phyloP scores from a whole-genome alignment of 345 rosid genomes.

The Kandelia obovata region DNA sequence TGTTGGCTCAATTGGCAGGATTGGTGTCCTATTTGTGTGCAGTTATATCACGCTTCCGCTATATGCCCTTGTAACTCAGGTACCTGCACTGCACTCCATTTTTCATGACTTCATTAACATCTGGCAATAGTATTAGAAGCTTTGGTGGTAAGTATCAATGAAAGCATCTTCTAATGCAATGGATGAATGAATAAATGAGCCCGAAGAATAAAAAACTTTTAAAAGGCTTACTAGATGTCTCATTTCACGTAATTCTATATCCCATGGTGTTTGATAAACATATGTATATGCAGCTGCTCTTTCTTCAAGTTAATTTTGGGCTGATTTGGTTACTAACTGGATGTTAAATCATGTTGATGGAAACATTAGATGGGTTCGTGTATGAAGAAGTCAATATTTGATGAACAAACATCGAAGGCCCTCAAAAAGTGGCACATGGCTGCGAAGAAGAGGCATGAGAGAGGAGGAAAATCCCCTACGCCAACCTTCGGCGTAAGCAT shows the following conservation, averaged over 20 bases:
- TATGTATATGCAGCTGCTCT: neutral
- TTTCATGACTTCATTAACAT: no score
- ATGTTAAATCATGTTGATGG: neutral
- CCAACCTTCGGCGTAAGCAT: slow-evolving; percentile 46
- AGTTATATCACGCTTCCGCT: slow-evolving; percentile 94
- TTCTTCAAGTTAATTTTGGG: neutral
- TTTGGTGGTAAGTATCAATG: no score
- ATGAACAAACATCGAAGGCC: slow-evolving; percentile 89
- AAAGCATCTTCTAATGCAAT: no score
- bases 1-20: slow-evolving; percentile 36
- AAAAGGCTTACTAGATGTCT: no score
- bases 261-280: no score
- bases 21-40: slow-evolving; percentile 56
- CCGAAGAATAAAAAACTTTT: no score
- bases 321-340: no score
- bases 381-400: slow-evolving; percentile 89
- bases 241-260: no score
- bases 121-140: no score
- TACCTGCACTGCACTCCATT: slow-evolving; percentile 12
- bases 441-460: slow-evolving; percentile 52
- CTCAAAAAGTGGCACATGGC: slow-evolving; percentile 88
- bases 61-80: slow-evolving; percentile 94
- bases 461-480: slow-evolving; percentile 49
- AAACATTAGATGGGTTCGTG: slow-evolving; percentile 69
- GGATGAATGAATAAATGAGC: no score